Evolutionary conservation across 2,329 filamentous ascomycete species (phyloP).

Genomic region (Penicillium hesseltinei): DNA sequence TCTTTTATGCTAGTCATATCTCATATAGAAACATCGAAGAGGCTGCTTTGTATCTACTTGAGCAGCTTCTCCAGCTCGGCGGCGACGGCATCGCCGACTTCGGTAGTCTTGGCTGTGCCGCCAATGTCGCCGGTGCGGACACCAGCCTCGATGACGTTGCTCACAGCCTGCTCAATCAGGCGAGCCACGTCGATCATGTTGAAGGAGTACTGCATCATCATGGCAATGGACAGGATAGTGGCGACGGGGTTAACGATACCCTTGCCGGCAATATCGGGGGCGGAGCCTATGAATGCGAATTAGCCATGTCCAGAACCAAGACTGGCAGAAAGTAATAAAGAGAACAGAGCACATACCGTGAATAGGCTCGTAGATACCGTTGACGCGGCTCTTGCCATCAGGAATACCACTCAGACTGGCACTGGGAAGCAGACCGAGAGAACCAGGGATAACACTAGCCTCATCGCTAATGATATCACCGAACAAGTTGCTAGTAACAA

Average conservation of each 20-base stretch:
- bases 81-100: slow-evolving; percentile 81
- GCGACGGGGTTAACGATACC: slow-evolving; percentile 91
- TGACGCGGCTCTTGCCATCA: slow-evolving; percentile 78
- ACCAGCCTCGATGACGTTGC: slow-evolving; percentile 70
- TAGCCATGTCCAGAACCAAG: neutral
- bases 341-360: slow-evolving; percentile 62
- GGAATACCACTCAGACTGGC: slow-evolving; percentile 84
- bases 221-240: slow-evolving; percentile 85
- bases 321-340: neutral
- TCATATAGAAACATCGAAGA: slow-evolving; percentile 18
- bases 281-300: slow-evolving; percentile 60
- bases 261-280: slow-evolving; percentile 89
- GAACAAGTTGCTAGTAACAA: slow-evolving; percentile 91
- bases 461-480: slow-evolving; percentile 96
- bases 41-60: slow-evolving; percentile 36
- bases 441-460: slow-evolving; percentile 89
- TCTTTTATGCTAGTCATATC: slow-evolving; percentile 25
- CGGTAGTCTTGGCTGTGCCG: slow-evolving; percentile 67
- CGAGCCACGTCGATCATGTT: slow-evolving; percentile 70
- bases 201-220: slow-evolving; percentile 95
- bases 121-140: slow-evolving; percentile 82
- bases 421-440: slow-evolving; percentile 81
- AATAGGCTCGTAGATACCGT: slow-evolving; percentile 97
- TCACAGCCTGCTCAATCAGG: slow-evolving; percentile 27
- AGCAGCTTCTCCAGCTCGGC: slow-evolving; percentile 70